Base-by-base conservation (phyloP, 148 eudicot genomes). In the Camellia granthamiana region DNA sequence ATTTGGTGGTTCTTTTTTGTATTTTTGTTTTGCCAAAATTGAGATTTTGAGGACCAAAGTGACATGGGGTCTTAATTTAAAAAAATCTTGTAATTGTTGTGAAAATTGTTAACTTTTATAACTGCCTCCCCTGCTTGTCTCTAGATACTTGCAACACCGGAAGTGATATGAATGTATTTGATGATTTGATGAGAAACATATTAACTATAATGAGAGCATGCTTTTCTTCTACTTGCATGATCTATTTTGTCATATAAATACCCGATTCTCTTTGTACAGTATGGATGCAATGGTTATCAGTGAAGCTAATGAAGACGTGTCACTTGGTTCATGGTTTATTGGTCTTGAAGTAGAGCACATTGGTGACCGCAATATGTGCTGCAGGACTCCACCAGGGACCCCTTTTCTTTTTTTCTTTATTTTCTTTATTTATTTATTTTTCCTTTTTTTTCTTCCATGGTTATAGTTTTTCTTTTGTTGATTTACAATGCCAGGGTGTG, bases 211-310 rank as follows among this genome's bases (percentile, higher is more conserved):
- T 52, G 6, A 16, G 58, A 71, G 52, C 75, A 55, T 46, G 9
- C 5, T 41, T 59, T 61, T 68, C 18, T 51, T 42, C 10, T 7
- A 18, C 18, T 7, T 79, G 46, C 52, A 72, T 43, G 68, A 4
- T 41, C n/a, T 72, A 47, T 64, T 14, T 63, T 64, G 38, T 46
- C 42, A 19, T 16, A 19, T 16, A 15, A 3, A 54, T 76, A 65
- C 18, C 3, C 4, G 58, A 44, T 56, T 71, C 51, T 30, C 18
- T 72, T 44, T 80, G 70, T 85, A 85, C 91, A 95, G 98, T 51
- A 93, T 95, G 92, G 98, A 95, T 80, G 81, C 81, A 11, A 77
- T 92, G 93, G 93, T 95, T 23, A 69, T 88, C 0, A 78, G 79
- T 74, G 97, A 95, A 89, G 97, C 97, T 62, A 65, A 30, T 30